Conservation (phyloP, 108 stramenopile species). For the Cyclotella sp. region DNA sequence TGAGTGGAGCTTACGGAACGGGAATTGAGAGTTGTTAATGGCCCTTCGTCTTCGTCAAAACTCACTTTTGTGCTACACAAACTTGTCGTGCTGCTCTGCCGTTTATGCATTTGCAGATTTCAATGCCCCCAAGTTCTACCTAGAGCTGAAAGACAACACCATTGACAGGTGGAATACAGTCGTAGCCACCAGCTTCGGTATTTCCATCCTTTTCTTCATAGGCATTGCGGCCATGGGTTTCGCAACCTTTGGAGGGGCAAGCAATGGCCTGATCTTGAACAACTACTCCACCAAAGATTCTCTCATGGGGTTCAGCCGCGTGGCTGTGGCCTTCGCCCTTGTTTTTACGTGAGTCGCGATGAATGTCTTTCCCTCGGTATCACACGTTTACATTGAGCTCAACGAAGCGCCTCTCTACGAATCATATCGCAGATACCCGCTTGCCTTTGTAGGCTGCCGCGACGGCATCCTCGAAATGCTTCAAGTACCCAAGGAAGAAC, state of each 20-base stretch:
- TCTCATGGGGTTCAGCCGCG: constrained; percentile 84
- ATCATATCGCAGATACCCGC: constrained; percentile 78
- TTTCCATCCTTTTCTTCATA: constrained; percentile 82
- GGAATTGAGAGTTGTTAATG: neutral
- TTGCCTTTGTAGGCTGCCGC: constrained; percentile 86
- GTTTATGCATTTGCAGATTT: constrained; percentile 67
- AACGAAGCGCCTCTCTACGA: neutral
- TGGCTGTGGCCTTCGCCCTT: constrained; percentile 91
- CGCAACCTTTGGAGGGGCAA: constrained; percentile 89
- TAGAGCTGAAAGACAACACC: constrained; percentile 92
- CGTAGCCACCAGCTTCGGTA: constrained; percentile 79
- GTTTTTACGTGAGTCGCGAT: constrained; percentile 76
- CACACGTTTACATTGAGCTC: neutral
- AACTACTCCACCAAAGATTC: constrained; percentile 91
- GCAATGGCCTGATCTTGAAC: constrained; percentile 92
- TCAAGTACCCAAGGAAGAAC: constrained; percentile 60
- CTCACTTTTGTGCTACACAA: too few species aligned
- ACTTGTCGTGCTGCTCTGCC: too few species aligned
- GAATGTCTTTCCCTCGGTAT: constrained; percentile 37
- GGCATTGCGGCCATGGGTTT: constrained; percentile 84
- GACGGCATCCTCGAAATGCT: constrained; percentile 80
- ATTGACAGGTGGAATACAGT: constrained; percentile 80
- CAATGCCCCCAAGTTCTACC: constrained; percentile 89
- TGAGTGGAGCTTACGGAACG: neutral
- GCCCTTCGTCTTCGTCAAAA: too few species aligned